These are phyloP conservation scores for Aspergillus jensenii DNA, from an alignment of 2,329 filamentous ascomycete genomes.

Conservation along the genomic window DNA sequence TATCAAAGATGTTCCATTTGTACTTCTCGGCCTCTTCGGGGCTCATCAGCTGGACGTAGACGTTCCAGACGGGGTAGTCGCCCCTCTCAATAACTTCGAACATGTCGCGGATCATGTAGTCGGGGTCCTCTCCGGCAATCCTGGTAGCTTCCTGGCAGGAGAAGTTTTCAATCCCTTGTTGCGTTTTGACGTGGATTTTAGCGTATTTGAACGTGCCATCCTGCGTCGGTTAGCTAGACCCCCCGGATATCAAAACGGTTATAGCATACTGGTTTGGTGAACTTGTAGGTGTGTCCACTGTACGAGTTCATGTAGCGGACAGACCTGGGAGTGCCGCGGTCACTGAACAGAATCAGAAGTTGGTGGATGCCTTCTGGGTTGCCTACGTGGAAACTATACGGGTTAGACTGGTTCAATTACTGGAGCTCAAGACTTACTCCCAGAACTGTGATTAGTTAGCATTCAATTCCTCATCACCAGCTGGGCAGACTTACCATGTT, in stretches of 20 bases:
- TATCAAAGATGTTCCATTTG: background rate
- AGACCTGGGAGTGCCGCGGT: slow-evolving; percentile 62
- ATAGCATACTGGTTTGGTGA: slow-evolving; percentile 49
- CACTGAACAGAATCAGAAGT: slow-evolving; percentile 62
- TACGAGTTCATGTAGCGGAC: slow-evolving; percentile 64
- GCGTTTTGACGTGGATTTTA: slow-evolving; percentile 52
- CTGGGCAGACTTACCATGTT: background rate
- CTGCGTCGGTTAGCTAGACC: background rate
- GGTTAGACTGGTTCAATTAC: background rate
- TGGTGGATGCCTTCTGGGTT: slow-evolving; percentile 63
- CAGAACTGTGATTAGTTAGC: background rate
- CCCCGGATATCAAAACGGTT: background rate
- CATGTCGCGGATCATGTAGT: slow-evolving; percentile 76
- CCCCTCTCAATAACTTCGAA: slow-evolving; percentile 70
- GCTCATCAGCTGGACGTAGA: slow-evolving; percentile 60
- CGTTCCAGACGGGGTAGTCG: slow-evolving; percentile 71
- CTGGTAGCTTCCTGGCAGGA: slow-evolving; percentile 57
- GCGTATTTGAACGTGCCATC: slow-evolving; percentile 64
- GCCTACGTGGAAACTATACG: slow-evolving; percentile 25
- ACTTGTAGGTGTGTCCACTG: slow-evolving; percentile 64
- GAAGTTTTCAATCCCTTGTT: slow-evolving; percentile 49
- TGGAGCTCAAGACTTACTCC: background rate
- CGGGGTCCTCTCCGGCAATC: slow-evolving; percentile 69
- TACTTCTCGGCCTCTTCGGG: background rate
- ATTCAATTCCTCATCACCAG: background rate